Percentiles rank a stretch among this genome's conserved stretches.
Conservation (phyloP, 345 rosid species). For the Triadica sebifera region DNA sequence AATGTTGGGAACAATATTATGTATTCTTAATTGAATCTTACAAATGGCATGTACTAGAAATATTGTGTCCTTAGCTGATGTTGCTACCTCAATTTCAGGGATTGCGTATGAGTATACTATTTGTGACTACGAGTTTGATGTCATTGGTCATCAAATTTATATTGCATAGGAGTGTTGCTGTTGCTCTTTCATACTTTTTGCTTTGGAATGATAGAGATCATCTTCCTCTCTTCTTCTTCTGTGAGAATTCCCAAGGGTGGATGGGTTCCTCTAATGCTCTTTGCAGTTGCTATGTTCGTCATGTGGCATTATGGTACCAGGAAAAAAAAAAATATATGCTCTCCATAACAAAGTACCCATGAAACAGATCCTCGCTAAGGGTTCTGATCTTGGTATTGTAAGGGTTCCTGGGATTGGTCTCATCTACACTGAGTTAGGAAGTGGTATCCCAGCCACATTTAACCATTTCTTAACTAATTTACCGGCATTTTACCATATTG, state of each 20-base stretch:
- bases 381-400: constrained; percentile 84
- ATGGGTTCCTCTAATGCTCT: constrained; percentile 73
- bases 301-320: constrained; percentile 86
- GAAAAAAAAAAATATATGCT: constrained; percentile 74
- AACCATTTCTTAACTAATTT: constrained; percentile 77
- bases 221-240: constrained; percentile 58
- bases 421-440: constrained; percentile 72
- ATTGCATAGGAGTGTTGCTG: constrained; percentile 49
- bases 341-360: constrained; percentile 74
- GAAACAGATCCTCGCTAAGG: constrained; percentile 73
- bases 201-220: constrained; percentile 69
- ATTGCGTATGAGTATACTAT: constrained; percentile 58
- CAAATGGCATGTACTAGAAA: neutral
- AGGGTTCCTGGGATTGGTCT: constrained; percentile 94
- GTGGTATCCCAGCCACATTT: constrained; percentile 77
- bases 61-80: neutral
- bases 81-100: constrained; percentile 49
- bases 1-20: no score
- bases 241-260: constrained; percentile 70
- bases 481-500: constrained; percentile 89
- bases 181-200: constrained; percentile 51
- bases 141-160: constrained; percentile 73
- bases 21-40: no score
- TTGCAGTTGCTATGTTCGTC: constrained; percentile 43
- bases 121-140: constrained; percentile 68